Conservation (phyloP, 805 yeast species). For the Starmerella cellae region DNA sequence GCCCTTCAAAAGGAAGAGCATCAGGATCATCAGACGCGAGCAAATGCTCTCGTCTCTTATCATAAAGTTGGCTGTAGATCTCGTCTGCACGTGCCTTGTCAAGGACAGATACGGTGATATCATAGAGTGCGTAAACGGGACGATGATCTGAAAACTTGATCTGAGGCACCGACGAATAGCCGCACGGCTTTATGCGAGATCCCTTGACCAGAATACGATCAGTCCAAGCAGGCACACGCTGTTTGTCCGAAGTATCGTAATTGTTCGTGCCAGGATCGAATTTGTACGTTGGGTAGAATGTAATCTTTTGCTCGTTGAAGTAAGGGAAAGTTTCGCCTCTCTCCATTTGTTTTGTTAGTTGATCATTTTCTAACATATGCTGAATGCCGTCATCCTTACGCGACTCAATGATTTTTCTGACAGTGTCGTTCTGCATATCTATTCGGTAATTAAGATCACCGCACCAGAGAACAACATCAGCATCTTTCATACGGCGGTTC, state of each 20-base stretch:
- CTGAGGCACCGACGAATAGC: conserved; percentile 53
- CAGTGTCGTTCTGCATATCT: conserved; percentile 55
- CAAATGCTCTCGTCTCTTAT: conserved; percentile 36
- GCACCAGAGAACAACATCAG: conserved; percentile 80
- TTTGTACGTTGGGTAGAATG: conserved; percentile 82
- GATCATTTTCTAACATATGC: conserved; percentile 55
- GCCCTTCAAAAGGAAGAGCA: too few species aligned
- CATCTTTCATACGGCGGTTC: conserved; percentile 62
- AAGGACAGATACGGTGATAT: conserved; percentile 50
- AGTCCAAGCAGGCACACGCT: conserved; percentile 92
- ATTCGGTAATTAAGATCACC: conserved; percentile 91
- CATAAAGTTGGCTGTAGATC: conserved; percentile 47
- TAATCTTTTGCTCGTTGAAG: conserved; percentile 62
- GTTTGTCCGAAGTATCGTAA: conserved; percentile 85
- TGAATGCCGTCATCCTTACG: conserved; percentile 13
- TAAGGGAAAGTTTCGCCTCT: conserved; percentile 59
- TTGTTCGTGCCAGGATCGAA: conserved; percentile 69
- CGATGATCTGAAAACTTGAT: conserved; percentile 73
- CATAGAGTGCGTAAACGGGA: conserved; percentile 77
- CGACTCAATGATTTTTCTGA: conserved; percentile 41
- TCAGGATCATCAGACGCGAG: conserved; percentile 20
- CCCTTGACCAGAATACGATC: conserved; percentile 71
- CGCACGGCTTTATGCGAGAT: conserved; percentile 34
- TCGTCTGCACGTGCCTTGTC: conserved; percentile 48
- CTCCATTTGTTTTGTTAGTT: conserved; percentile 60